Evolutionary conservation across 768 basidiomycete species (phyloP).

Genomic region (Xerocomellus intermedius): DNA sequence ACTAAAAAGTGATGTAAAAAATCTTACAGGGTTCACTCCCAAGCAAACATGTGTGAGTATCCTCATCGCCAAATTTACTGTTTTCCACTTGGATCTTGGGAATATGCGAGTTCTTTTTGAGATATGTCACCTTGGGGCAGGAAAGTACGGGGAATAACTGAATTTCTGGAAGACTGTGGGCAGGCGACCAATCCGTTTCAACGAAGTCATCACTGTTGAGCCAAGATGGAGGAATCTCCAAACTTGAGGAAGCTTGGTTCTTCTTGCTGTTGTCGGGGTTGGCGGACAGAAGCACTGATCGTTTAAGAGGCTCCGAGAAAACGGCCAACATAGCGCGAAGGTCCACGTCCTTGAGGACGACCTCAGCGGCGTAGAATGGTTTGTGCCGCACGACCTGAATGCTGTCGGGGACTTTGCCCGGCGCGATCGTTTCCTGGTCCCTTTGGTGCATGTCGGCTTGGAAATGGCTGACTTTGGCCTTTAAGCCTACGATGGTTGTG

Average conservation of each 20-base stretch:
- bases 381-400: conserved; percentile 68
- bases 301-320: conserved; percentile 72
- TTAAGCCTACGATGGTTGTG: conserved; percentile 80
- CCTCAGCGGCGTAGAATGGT: conserved; percentile 84
- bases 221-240: conserved; percentile 58
- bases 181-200: conserved; percentile 64
- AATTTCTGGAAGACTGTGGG: conserved; percentile 53
- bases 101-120: conserved; percentile 55
- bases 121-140: conserved; percentile 83
- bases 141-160: conserved; percentile 70
- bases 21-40: conserved; percentile 66
- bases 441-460: conserved; percentile 92
- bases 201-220: conserved; percentile 79
- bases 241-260: conserved; percentile 21
- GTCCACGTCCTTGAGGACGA: conserved; percentile 73
- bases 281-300: conserved; percentile 47
- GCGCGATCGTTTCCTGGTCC: conserved; percentile 70
- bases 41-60: conserved; percentile 78
- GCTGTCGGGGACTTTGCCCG: conserved; percentile 55
- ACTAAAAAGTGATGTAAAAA: neutral
- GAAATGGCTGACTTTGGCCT: conserved; percentile 76
- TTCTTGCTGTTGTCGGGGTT: conserved; percentile 46
- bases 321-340: conserved; percentile 75
- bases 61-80: conserved; percentile 85
- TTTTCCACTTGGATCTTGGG: conserved; percentile 40